Percentiles rank a stretch among this genome's conserved stretches.
These are phyloP conservation scores for Trichosanthes cucumerina DNA, from an alignment of 306 rosid genomes.

Conservation along the genomic window DNA sequence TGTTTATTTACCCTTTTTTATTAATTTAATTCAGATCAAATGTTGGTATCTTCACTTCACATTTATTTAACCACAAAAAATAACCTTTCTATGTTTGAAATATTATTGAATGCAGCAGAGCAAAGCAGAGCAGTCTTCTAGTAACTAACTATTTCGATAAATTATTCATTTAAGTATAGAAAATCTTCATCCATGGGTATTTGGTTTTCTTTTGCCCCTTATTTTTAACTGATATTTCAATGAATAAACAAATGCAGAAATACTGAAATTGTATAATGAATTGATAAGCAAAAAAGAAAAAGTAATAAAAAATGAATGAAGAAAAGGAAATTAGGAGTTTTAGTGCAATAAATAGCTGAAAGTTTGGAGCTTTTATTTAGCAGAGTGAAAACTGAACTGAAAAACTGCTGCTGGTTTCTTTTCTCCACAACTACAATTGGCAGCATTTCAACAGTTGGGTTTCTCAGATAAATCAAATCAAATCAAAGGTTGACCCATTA, in stretches of 20 bases:
- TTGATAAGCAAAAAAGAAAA: not conserved
- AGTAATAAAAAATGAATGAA: not conserved
- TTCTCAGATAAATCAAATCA: not conserved
- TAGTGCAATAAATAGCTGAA: not conserved
- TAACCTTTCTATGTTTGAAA: too few relatives aligned
- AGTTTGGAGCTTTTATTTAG: not conserved
- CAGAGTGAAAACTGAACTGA: not conserved
- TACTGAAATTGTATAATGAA: not conserved
- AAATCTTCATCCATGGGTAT: not conserved
- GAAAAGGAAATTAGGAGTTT: not conserved
- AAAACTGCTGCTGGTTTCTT: not conserved
- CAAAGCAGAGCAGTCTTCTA: too few relatives aligned
- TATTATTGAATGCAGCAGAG: too few relatives aligned
- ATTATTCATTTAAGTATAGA: too few relatives aligned
- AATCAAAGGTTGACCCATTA: slow-evolving; percentile 1
- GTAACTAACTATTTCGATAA: too few relatives aligned
- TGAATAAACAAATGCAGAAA: not conserved
- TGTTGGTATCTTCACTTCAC: too few relatives aligned
- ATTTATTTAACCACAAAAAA: too few relatives aligned
- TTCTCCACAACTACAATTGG: not conserved
- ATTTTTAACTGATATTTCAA: not conserved
- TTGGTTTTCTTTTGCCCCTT: not conserved
- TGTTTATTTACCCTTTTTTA: too few relatives aligned
- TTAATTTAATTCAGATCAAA: too few relatives aligned
- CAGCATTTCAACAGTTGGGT: slow-evolving; percentile 4